These are phyloP conservation scores for Liriodendron chinense DNA, from an alignment of 164 flowering plant species.

Conservation along the genomic window DNA sequence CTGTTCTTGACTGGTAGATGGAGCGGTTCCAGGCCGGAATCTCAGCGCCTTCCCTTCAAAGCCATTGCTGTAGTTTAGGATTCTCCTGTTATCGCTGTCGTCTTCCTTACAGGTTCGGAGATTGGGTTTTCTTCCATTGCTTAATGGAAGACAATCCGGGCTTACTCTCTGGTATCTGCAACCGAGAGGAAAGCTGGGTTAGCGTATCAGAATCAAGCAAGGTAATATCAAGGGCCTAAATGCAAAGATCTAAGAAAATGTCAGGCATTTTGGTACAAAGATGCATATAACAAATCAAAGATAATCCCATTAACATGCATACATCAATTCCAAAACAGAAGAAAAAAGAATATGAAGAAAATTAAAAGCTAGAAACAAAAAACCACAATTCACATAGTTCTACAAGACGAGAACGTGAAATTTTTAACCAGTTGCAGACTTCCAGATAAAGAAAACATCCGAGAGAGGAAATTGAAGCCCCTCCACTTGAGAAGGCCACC, in stretches of 20 bases:
- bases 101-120: constrained; percentile 24
- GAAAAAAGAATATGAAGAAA: not conserved
- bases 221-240: not conserved
- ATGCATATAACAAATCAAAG: not conserved
- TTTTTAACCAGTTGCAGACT: constrained; percentile 4
- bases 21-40: constrained; percentile 18
- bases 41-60: constrained; percentile 19
- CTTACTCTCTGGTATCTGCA: constrained; percentile 37
- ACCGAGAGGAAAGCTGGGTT: constrained; percentile 1
- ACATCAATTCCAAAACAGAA: not conserved
- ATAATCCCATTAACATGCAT: not conserved
- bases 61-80: constrained; percentile 3
- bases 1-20: constrained; percentile 21
- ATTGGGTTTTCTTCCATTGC: constrained; percentile 27
- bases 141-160: constrained; percentile 28
- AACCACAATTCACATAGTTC: not conserved
- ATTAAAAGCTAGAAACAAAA: not conserved
- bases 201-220: not conserved
- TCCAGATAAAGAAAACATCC: not conserved
- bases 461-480: not conserved
- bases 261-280: not conserved
- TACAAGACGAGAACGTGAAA: not conserved
- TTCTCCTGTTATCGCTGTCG: constrained; percentile 15
- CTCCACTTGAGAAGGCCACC: constrained; percentile 1
- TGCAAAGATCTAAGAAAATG: not conserved